Evolutionary conservation across 208 protist genomes (phyloP).

Genomic region (Borovskyia barvae): DNA sequence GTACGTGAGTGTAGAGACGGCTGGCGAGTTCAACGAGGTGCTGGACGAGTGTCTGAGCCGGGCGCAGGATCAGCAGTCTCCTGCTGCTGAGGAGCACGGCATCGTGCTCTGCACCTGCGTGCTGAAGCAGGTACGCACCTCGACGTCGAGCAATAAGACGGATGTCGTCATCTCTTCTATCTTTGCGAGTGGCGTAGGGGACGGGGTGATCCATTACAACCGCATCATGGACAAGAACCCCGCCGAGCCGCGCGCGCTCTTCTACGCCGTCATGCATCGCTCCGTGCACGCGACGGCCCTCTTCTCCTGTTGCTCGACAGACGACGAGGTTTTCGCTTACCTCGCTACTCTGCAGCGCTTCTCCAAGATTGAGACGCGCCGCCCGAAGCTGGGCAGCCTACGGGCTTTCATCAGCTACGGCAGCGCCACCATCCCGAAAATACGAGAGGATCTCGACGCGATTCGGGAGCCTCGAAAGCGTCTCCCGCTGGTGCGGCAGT

Average conservation of each 20-base stretch:
- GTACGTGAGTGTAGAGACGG: conserved; percentile 55
- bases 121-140: conserved; percentile 60
- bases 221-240: conserved; percentile 85
- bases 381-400: conserved; percentile 52
- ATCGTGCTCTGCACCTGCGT: conserved; percentile 67
- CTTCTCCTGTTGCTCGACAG: conserved; percentile 32
- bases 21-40: conserved; percentile 60
- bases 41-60: conserved; percentile 40
- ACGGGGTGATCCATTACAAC: conserved; percentile 72
- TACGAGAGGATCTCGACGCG: conserved; percentile 41
- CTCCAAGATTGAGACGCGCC: conserved; percentile 60
- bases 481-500: conserved; percentile 31
- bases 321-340: conserved; percentile 33
- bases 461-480: conserved; percentile 33
- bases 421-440: conserved; percentile 42
- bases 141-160: conserved; percentile 27
- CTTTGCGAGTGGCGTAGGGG: conserved; percentile 64
- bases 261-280: conserved; percentile 72
- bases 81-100: conserved; percentile 40
- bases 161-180: conserved; percentile 74
- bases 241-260: conserved; percentile 69
- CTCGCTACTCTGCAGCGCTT: conserved; percentile 60
- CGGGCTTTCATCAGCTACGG: conserved; percentile 52
- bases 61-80: conserved; percentile 15
- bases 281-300: conserved; percentile 50